Evolutionary conservation across 2,329 filamentous ascomycete species (phyloP).

Genomic region (Berkeleyomyces basicola): DNA sequence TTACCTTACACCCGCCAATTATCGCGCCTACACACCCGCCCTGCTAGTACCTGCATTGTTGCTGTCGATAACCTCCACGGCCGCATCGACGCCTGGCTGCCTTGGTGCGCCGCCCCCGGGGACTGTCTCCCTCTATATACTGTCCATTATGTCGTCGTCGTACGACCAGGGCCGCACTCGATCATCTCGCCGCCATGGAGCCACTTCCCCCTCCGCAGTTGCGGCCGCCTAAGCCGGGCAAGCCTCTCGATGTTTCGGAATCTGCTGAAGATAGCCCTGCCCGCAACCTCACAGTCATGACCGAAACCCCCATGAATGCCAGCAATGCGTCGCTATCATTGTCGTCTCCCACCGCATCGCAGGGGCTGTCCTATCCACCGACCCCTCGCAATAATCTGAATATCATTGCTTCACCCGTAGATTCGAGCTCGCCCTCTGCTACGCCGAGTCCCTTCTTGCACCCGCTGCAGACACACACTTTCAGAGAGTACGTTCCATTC

Average conservation of each 20-base stretch:
- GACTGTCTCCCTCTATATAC: slow-evolving; percentile 6
- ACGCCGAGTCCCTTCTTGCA: slow-evolving; percentile 44
- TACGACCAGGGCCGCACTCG: slow-evolving; percentile 13
- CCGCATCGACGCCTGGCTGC: slow-evolving; percentile 6
- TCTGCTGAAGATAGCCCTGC: not conserved
- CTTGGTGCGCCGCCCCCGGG: slow-evolving; percentile 10
- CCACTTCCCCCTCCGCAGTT: slow-evolving; percentile 14
- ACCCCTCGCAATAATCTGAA: slow-evolving; percentile 8
- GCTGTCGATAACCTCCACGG: slow-evolving; percentile 2
- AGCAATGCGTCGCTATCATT: slow-evolving; percentile 2
- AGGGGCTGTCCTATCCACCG: slow-evolving; percentile 9
- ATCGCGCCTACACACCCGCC: not conserved
- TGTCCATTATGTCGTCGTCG: slow-evolving; percentile 14
- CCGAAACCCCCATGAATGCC: not conserved
- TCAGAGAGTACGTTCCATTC: slow-evolving; percentile 51
- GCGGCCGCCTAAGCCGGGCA: slow-evolving; percentile 13
- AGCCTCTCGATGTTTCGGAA: slow-evolving; percentile 10
- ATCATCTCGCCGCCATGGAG: slow-evolving; percentile 12
- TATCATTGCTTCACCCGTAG: slow-evolving; percentile 32
- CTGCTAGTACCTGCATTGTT: not conserved
- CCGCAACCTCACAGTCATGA: not conserved
- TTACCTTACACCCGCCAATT: not conserved
- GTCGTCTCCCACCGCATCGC: slow-evolving; percentile 3
- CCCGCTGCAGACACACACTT: slow-evolving; percentile 53
- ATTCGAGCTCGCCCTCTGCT: slow-evolving; percentile 34